Evolutionary conservation across 2,329 filamentous ascomycete genomes (phyloP).

Genomic region (Geosmithia putterillii): DNA sequence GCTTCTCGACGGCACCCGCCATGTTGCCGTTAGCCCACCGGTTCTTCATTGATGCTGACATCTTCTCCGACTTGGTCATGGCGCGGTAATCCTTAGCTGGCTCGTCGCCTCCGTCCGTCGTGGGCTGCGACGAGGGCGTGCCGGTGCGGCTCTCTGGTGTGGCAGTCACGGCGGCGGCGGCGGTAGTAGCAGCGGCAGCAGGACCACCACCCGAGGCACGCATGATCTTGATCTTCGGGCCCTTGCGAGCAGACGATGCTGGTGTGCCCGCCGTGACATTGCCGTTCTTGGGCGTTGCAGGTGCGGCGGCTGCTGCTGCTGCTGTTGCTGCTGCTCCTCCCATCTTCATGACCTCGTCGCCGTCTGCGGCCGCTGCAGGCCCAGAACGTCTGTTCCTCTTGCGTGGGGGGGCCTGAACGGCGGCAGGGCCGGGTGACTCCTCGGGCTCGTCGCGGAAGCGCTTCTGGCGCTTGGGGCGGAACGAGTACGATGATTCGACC

Average conservation of each 20-base stretch:
- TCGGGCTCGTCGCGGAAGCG: constrained; percentile 38
- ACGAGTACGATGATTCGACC: constrained; percentile 36
- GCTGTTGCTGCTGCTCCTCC: background rate
- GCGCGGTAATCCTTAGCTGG: constrained; percentile 41
- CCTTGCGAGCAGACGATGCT: constrained; percentile 12
- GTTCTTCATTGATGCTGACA: constrained; percentile 53
- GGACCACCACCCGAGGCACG: constrained; percentile 4
- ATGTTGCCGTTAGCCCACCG: constrained; percentile 51
- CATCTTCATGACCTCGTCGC: constrained; percentile 1
- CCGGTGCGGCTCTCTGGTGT: constrained; percentile 15
- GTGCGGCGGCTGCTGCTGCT: background rate
- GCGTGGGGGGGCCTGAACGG: constrained; percentile 22
- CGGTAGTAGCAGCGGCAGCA: constrained; percentile 7
- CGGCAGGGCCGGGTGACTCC: constrained; percentile 20
- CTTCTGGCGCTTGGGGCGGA: constrained; percentile 42
- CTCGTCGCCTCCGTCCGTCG: constrained; percentile 20
- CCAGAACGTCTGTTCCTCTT: constrained; percentile 17
- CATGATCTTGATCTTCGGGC: constrained; percentile 25
- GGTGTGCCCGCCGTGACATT: background rate
- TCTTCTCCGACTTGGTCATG: constrained; percentile 55
- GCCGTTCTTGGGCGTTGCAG: background rate
- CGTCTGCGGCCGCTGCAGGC: constrained; percentile 2
- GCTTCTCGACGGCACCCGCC: constrained; percentile 46
- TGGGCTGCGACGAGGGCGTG: constrained; percentile 11
- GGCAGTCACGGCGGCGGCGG: too few relatives aligned